phyloP scores from a whole-genome alignment of 1,139 yeast genomes.

The Yamadazyma sp. region DNA sequence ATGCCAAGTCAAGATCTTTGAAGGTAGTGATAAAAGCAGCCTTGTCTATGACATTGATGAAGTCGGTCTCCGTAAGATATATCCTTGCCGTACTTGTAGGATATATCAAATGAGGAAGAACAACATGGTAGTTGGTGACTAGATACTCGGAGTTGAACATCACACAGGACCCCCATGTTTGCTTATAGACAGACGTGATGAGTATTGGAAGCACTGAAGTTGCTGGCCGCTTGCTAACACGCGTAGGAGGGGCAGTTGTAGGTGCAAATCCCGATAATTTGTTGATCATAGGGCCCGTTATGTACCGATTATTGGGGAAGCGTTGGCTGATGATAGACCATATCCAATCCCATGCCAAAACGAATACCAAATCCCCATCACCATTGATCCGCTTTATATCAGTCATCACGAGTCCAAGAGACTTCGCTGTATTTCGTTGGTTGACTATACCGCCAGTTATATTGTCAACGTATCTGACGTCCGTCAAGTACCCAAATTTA shows the following conservation, averaged over 20 bases:
- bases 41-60: conserved; percentile 10
- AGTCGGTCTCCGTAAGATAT: conserved; percentile 7
- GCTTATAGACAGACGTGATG: conserved; percentile 9
- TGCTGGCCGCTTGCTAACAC: neutral
- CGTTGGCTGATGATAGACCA: conserved; percentile 9
- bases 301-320: conserved; percentile 6
- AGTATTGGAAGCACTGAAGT: conserved; percentile 20
- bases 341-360: conserved; percentile 48
- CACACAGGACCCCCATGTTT: conserved; percentile 41
- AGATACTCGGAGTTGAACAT: conserved; percentile 25
- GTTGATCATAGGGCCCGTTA: conserved; percentile 3
- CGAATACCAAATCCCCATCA: conserved; percentile 57
- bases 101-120: conserved; percentile 22
- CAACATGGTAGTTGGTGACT: conserved; percentile 39
- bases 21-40: conserved; percentile 28
- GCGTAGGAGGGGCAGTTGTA: neutral
- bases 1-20: conserved; percentile 36
- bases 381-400: conserved; percentile 51
- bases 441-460: conserved; percentile 60
- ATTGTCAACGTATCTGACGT: conserved; percentile 59
- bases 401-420: conserved; percentile 57
- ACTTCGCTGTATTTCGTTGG: neutral
- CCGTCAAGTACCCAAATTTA: conserved; percentile 41
- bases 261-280: neutral
- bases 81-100: conserved; percentile 7